These are phyloP conservation scores for Didymosphaeria variabile DNA, from an alignment of 2,329 filamentous ascomycete species.

Conservation along the genomic window DNA sequence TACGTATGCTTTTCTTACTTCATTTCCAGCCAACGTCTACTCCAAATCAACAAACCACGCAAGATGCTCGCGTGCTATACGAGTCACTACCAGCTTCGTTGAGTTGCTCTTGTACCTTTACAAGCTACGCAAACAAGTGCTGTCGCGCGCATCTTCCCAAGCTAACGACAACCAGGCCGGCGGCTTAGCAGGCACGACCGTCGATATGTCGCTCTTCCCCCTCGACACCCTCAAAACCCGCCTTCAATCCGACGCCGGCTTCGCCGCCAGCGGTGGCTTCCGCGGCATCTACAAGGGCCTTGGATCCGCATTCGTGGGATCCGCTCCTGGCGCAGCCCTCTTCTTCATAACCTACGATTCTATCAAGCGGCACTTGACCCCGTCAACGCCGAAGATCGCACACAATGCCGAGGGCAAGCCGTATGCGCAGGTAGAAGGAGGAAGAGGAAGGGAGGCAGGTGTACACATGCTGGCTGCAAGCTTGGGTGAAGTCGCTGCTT, in stretches of 20 bases:
- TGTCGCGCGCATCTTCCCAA: background rate
- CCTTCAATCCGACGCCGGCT: slow-evolving; percentile 81
- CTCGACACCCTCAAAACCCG: slow-evolving; percentile 99
- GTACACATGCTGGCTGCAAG: slow-evolving; percentile 85
- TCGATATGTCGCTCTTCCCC: slow-evolving; percentile 95
- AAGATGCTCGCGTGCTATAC: background rate
- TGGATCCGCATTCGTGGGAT: slow-evolving; percentile 87
- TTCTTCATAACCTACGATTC: slow-evolving; percentile 97
- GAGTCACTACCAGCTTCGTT: background rate
- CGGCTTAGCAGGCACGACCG: slow-evolving; percentile 90
- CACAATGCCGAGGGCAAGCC: slow-evolving; percentile 42
- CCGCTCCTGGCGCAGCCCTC: slow-evolving; percentile 90
- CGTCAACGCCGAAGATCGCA: slow-evolving; percentile 19
- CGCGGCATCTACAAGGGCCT: slow-evolving; percentile 92
- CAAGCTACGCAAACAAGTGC: background rate
- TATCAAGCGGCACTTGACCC: slow-evolving; percentile 58
- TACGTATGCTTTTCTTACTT: slow-evolving; percentile 34
- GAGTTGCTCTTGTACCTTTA: background rate
- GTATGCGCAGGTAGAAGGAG: slow-evolving; percentile 25
- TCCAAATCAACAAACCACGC: background rate
- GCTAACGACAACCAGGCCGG: slow-evolving; percentile 67
- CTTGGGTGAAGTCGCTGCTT: slow-evolving; percentile 89
- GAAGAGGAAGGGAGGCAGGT: slow-evolving; percentile 40
- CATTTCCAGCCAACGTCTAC: background rate
- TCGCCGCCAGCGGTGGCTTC: slow-evolving; percentile 87